Base-by-base conservation (phyloP, 352 stramenopile species). In the Phytophthora europaea region DNA sequence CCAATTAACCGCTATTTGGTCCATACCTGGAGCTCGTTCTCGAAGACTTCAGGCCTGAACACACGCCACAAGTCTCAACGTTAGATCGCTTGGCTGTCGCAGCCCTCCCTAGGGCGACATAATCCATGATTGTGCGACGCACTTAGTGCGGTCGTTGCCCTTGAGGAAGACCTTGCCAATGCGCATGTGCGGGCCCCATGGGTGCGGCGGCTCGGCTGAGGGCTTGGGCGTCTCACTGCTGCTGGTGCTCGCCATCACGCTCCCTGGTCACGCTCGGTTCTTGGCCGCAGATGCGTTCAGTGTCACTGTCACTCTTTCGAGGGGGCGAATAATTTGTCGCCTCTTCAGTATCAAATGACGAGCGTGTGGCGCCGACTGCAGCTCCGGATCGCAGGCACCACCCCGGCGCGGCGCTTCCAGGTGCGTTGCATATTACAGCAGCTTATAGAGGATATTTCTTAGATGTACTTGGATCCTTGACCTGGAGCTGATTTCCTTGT, bases 71-170 rank as follows among this genome's bases (percentile, higher is more conserved):
- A 64, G 6, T 22, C 16, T 61, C 58, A 16, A 59, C 1, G 45
- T 76, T 61, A 72, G 52, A 55, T 61, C 12, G 20, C 47, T 7
- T 28, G 47, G 47, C 50, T 22, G 50, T 34, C 45, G n/a, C n/a
- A 52, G 45, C 45, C 16, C 40, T n/a, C 43, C 20, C 16, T 3
- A 10, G 6, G 18, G 43, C 43, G 43, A 22, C 16, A 50, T 16
- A 50, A 13, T 8, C 7, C 43, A 13, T 8, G 18, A n/a, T 50
- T 50, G 16, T 9, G 13, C 45, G 9, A 74, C 80, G 48, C 58
- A 95, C 90, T 92, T 96, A 54, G 90, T 96, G 69, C 90, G 87
- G 51, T 95, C 88, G 75, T 96, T 97, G 50, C 90, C 90, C 76
- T 93, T 91, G 67, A 97, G 89, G 67, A 91, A 93, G 53, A 97